A percentile compares a stretch with the other conserved stretches of the same genome.
These are phyloP conservation scores for Hericium rajendrae DNA, from an alignment of 768 basidiomycete genomes.

Conservation along the genomic window DNA sequence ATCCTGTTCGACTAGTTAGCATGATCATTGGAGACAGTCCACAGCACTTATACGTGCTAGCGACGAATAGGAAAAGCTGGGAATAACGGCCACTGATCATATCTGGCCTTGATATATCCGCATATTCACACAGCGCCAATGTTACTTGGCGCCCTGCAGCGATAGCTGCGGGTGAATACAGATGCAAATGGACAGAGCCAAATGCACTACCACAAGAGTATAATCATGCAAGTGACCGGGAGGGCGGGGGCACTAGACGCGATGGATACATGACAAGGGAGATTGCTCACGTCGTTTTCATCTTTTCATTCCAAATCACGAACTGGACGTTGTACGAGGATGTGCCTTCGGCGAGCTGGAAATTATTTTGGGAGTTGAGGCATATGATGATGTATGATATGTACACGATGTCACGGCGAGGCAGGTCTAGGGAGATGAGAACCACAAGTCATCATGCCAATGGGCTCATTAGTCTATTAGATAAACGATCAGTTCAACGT, in stretches of 20 bases:
- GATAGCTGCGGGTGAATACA: background rate
- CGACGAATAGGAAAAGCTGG: too few relatives aligned
- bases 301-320: background rate
- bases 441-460: slow-evolving; percentile 50
- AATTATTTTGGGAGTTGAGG: background rate
- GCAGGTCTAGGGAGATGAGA: background rate
- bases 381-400: background rate
- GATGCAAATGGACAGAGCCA: background rate
- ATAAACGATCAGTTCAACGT: background rate
- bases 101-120: background rate
- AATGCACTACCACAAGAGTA: background rate
- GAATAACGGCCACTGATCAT: background rate
- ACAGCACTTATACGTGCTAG: too few relatives aligned
- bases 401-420: background rate
- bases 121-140: background rate
- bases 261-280: background rate
- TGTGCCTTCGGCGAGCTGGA: background rate
- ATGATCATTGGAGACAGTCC: too few relatives aligned
- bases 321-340: background rate
- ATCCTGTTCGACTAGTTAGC: too few relatives aligned
- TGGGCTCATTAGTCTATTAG: slow-evolving; percentile 78
- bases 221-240: background rate
- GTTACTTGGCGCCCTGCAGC: background rate
- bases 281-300: background rate
- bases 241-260: too few relatives aligned